phyloP scores from a whole-genome alignment of 192 early-diverging fungal genomes.

The Coemansia biformis region DNA sequence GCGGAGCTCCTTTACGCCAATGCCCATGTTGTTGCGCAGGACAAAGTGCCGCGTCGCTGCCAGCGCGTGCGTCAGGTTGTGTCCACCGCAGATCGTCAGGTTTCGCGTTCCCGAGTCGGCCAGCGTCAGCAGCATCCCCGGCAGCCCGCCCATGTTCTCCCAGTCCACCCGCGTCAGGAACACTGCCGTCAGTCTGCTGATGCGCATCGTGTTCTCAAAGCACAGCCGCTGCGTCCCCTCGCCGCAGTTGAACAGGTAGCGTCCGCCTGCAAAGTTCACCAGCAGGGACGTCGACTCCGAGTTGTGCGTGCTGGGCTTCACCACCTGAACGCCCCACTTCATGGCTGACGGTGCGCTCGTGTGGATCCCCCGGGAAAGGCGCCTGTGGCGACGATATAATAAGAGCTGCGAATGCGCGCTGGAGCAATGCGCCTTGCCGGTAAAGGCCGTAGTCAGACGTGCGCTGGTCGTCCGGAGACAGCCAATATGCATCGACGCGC shows the following conservation, averaged over 20 bases:
- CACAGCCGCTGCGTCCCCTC: slow-evolving; percentile 87
- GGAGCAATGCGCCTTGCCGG: neutral
- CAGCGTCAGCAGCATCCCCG: slow-evolving; percentile 89
- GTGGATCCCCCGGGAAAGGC: slow-evolving; percentile 12
- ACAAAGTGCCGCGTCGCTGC: slow-evolving; percentile 77
- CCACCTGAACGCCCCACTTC: slow-evolving; percentile 58
- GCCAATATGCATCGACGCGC: slow-evolving; percentile 5
- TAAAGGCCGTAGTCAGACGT: neutral
- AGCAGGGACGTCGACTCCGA: slow-evolving; percentile 60
- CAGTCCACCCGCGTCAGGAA: slow-evolving; percentile 82
- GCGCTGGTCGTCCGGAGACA: neutral
- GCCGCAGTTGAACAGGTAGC: slow-evolving; percentile 90
- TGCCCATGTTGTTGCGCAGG: slow-evolving; percentile 54
- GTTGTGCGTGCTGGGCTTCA: slow-evolving; percentile 55
- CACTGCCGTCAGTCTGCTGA: slow-evolving; percentile 68
- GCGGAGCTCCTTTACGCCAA: slow-evolving; percentile 56
- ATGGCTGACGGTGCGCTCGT: slow-evolving; percentile 32
- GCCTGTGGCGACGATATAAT: neutral
- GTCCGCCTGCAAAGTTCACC: slow-evolving; percentile 65
- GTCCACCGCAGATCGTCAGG: slow-evolving; percentile 65
- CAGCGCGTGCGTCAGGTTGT: slow-evolving; percentile 75
- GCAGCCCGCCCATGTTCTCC: slow-evolving; percentile 83
- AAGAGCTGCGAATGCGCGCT: too few species aligned
- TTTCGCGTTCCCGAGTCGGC: slow-evolving; percentile 65
- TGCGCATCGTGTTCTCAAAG: slow-evolving; percentile 66